phyloP scores from a whole-genome alignment of 257 asterid genomes.

The Solanum sejunctum region DNA sequence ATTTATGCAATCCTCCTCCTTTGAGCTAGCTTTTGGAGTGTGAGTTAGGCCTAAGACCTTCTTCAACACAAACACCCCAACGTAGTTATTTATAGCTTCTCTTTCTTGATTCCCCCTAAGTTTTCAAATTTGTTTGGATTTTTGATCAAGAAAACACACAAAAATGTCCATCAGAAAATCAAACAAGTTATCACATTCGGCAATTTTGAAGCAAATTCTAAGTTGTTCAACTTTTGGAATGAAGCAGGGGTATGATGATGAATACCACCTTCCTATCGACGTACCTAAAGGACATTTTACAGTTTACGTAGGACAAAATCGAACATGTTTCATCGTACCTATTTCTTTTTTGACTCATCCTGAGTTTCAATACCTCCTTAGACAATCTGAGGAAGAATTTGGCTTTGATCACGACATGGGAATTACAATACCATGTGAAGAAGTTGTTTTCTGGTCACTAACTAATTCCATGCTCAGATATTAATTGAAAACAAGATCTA shows the following conservation, averaged over 20 bases:
- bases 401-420: slow-evolving; percentile 46
- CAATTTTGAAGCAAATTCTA: slow-evolving; percentile 24
- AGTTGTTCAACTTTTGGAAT: slow-evolving; percentile 35
- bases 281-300: slow-evolving; percentile 41
- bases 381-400: slow-evolving; percentile 32
- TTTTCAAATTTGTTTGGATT: neutral
- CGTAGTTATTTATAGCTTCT: neutral
- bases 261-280: slow-evolving; percentile 17
- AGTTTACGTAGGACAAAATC: slow-evolving; percentile 30
- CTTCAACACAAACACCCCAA: neutral
- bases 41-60: too few relatives aligned
- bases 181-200: slow-evolving; percentile 25
- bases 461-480: slow-evolving; percentile 30
- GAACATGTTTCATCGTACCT: slow-evolving; percentile 29
- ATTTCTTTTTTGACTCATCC: slow-evolving; percentile 29
- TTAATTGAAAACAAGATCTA: neutral
- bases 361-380: slow-evolving; percentile 27
- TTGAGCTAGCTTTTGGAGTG: too few relatives aligned
- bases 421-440: slow-evolving; percentile 35
- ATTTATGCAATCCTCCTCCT: too few relatives aligned
- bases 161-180: slow-evolving; percentile 24
- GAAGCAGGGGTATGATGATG: slow-evolving; percentile 16
- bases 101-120: neutral
- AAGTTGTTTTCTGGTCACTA: slow-evolving; percentile 26
- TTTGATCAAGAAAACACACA: neutral